Base-by-base conservation (phyloP, 2,329 filamentous ascomycete genomes). In the Cadophora luteo-olivacea region DNA sequence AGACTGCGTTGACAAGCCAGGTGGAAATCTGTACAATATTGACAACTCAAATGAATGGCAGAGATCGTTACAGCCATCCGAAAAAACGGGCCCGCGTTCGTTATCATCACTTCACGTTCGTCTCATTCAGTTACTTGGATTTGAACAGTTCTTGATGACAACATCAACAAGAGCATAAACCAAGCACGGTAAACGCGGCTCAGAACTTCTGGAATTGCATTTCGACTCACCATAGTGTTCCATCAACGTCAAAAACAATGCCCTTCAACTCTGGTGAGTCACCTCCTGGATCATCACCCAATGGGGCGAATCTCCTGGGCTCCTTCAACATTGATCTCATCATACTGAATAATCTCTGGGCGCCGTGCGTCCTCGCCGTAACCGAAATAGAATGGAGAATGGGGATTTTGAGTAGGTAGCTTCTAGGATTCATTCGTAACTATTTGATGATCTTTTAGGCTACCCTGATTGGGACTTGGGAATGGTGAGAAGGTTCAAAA, bases 221-320 rank as follows among this genome's bases (percentile, higher is more conserved):
- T 51, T 24, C 29, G 12, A 52, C 89, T 82, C 81, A 97, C 94
- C 91, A 97, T 69, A 98, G 81, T 29, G 95, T 99, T 3, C 95
- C 95, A 80, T 99, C 95, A 71, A 99, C 92, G 81, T 99, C 95
- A 80, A 98, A 98, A 16, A 98, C 85, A 1, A 91, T 81, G 3
- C 89, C 89, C 69, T 83, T 83, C 33, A 91, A 79, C 67, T 77
- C 81, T 1, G 85, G 85, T 25, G 66, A 49, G 9, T 79, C 72
- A 12, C 69, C 70, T 11, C 75, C 73, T 16, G 60, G 52, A 22
- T 66, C 54, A 11, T 2, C 52, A 7, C 80, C 82, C 61, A 91
- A 78, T 12, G 89, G 88, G 54, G 87, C 85, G 74, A 91, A 91
- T 38, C 82, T 83, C 72, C 82, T 72, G 19, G 73, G 71, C 51